A percentile compares a stretch with the other conserved stretches of the same genome.
Conservation (phyloP, 2,329 filamentous ascomycete genomes). For the Cladosporium sp. region DNA sequence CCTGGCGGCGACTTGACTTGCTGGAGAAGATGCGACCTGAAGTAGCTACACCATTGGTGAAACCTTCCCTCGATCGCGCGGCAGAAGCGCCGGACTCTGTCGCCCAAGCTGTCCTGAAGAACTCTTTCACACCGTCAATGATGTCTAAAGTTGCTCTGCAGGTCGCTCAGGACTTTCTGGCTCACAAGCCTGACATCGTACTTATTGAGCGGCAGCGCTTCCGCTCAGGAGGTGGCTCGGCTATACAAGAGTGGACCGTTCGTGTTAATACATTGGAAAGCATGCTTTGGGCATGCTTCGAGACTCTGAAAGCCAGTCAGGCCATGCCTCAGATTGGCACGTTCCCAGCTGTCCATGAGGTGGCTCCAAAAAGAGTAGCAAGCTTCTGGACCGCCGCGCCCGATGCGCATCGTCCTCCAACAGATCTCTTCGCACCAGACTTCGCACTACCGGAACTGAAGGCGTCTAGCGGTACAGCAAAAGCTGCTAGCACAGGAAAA, state of each 20-base stretch:
- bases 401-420: conserved; percentile 8
- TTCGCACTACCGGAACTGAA: neutral
- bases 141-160: conserved; percentile 58
- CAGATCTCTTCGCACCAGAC: conserved; percentile 19
- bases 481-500: conserved; percentile 40
- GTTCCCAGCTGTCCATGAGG: conserved; percentile 45
- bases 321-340: too few species aligned
- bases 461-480: neutral
- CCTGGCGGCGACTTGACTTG: conserved; percentile 41
- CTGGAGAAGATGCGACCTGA: conserved; percentile 19
- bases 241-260: conserved; percentile 79
- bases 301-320: conserved; percentile 52
- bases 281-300: conserved; percentile 73
- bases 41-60: neutral
- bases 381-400: conserved; percentile 53
- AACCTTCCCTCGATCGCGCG: neutral
- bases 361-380: conserved; percentile 57
- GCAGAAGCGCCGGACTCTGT: neutral
- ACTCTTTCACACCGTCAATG: conserved; percentile 45
- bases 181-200: conserved; percentile 63
- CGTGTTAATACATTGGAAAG: conserved; percentile 79
- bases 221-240: conserved; percentile 62
- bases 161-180: conserved; percentile 53
- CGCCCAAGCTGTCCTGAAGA: neutral
- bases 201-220: conserved; percentile 68